Evolutionary conservation across 352 stramenopile species (phyloP), one percentile per base, ranked within the genome.

Genomic region (Paralagenidium karlingii): DNA sequence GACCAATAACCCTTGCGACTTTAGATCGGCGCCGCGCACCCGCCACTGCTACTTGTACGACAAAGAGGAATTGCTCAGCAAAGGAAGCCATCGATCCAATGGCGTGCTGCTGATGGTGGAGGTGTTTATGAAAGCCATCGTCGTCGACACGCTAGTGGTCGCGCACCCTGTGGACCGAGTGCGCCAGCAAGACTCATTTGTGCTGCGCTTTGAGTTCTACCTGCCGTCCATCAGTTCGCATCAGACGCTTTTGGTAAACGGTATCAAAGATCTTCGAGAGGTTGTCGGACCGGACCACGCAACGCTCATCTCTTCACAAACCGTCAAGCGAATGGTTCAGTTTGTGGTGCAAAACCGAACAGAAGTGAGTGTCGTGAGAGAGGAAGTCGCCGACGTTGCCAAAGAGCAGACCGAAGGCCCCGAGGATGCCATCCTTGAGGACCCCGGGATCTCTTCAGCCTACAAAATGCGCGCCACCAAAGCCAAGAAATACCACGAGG

Each of bases 211-310:
- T 18, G 24, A 64, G 8, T 60, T 77, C 34, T 86, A 86, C 40
- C 62, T 84, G 25, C 67, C 69, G 10, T 27, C 34, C 15, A 67
- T 65, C 0, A 84, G 69, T 34, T 38, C 51, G 16, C 33, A 29
- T 8, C 26, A 54, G 2, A 40, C 44, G 0, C 47, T 47, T 21
- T 29, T 48, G 10, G 63, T 84, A 15, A 40, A 40, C 2, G 69
- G 73, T 4, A 52, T 53, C 9, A 55, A 38, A 8, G 49, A 79
- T 9, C 54, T 86, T 1, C 67, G 73, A 1, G 62, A 86, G 38
- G 60, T 86, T 9, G 73, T 86, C 0, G 73, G 69, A 0, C 73
- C 73, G 0, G 63, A 82, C 21, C 42, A 60, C 22, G 43, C 69
- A 0, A 24, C 36, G 1, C 60, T 82, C 15, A 78, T 86, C 21